phyloP scores from a whole-genome alignment of 2,329 filamentous ascomycete genomes.

The Pseudohalonectria lignicola region DNA sequence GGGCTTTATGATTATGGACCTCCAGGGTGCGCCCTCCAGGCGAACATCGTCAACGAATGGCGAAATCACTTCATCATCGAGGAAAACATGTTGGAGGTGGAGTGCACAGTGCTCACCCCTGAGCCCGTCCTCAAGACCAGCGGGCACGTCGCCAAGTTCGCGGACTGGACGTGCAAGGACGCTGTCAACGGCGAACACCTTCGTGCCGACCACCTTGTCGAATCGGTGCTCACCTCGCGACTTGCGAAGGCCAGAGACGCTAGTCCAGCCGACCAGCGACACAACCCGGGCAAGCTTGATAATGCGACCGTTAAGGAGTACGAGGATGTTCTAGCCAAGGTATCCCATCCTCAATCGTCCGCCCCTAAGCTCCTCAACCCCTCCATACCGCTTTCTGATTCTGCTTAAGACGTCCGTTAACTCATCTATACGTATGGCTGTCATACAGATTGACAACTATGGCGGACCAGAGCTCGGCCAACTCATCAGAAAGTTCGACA shows the following conservation, averaged over 20 bases:
- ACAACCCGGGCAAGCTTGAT: slow-evolving; percentile 70
- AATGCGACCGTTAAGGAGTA: slow-evolving; percentile 83
- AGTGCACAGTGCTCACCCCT: slow-evolving; percentile 89
- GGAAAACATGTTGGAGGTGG: slow-evolving; percentile 92
- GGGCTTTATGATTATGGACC: slow-evolving; percentile 93
- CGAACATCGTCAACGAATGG: slow-evolving; percentile 83
- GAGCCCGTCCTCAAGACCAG: slow-evolving; percentile 89
- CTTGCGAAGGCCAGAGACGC: slow-evolving; percentile 85
- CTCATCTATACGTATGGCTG: no score
- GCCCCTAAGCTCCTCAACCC: background rate
- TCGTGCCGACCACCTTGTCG: slow-evolving; percentile 90
- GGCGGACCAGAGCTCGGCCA: slow-evolving; percentile 74
- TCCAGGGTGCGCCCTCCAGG: slow-evolving; percentile 74
- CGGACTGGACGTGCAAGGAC: slow-evolving; percentile 99
- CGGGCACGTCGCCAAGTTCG: slow-evolving; percentile 95
- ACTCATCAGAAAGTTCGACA: slow-evolving; percentile 83
- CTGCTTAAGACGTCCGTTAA: background rate
- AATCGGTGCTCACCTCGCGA: slow-evolving; percentile 79
- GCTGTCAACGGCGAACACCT: slow-evolving; percentile 96
- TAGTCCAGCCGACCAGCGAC: no score
- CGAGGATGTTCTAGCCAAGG: slow-evolving; percentile 66
- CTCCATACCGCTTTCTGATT: background rate
- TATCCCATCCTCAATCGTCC: background rate
- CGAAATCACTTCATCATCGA: slow-evolving; percentile 87
- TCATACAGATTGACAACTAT: slow-evolving; percentile 89